phyloP scores from a whole-genome alignment of 73 alveolate species.

The Chromera velia region DNA sequence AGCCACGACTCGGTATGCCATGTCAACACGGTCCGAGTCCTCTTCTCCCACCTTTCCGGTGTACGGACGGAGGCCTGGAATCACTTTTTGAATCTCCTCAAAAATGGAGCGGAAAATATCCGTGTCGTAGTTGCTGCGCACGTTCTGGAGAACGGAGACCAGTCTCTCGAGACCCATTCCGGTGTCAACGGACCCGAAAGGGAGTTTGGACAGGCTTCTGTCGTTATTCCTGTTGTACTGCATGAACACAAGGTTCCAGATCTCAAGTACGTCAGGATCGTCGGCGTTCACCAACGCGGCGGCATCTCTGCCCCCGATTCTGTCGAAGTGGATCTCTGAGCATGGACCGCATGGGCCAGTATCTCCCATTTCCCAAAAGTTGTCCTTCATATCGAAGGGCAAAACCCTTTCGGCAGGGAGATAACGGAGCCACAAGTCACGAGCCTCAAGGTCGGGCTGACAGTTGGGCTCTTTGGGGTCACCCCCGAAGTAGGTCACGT shows the following conservation, averaged over 20 bases:
- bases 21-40: conserved; percentile 23
- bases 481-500: conserved; percentile 40
- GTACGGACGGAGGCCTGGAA: background rate
- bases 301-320: conserved; percentile 44
- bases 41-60: background rate
- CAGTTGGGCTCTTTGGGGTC: conserved; percentile 32
- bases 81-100: background rate
- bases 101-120: conserved; percentile 18
- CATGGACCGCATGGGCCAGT: conserved; percentile 49
- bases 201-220: conserved; percentile 26
- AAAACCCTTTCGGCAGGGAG: background rate
- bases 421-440: background rate
- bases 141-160: conserved; percentile 31
- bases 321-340: conserved; percentile 38
- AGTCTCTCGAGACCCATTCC: conserved; percentile 48
- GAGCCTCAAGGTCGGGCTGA: background rate
- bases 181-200: conserved; percentile 19
- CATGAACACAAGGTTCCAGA: conserved; percentile 48
- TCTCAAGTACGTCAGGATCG: conserved; percentile 45
- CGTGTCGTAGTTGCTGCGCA: conserved; percentile 49
- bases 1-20: conserved; percentile 47
- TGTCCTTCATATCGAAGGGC: conserved; percentile 30
- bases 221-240: conserved; percentile 34
- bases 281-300: conserved; percentile 32
- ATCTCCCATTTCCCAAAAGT: conserved; percentile 49